These are phyloP conservation scores for Alternaria hordeiaustralica DNA, from an alignment of 2,329 filamentous ascomycete genomes.

Conservation along the genomic window DNA sequence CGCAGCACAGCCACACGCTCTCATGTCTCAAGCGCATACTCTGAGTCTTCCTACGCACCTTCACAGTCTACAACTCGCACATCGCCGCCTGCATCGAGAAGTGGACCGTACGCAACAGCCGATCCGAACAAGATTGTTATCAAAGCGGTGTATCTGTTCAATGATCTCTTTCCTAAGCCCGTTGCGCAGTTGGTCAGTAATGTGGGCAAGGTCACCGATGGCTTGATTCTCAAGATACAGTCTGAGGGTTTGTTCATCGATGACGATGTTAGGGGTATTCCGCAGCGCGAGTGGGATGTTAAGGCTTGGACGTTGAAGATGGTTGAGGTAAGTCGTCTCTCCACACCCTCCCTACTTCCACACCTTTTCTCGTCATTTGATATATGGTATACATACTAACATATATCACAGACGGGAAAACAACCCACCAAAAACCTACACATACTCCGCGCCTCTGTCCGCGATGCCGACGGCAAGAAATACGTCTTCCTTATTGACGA, in stretches of 20 bases:
- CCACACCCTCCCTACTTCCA: neutral
- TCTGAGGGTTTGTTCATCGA: constrained; percentile 97
- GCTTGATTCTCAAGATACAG: constrained; percentile 87
- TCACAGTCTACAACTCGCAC: constrained; percentile 85
- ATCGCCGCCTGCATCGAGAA: constrained; percentile 79
- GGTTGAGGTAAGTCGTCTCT: constrained; percentile 65
- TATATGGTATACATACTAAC: constrained; percentile 9
- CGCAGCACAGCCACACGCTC: constrained; percentile 34
- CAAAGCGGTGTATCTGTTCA: constrained; percentile 89
- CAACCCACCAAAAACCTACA: constrained; percentile 55
- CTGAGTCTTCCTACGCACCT: constrained; percentile 84
- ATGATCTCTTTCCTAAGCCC: constrained; percentile 87
- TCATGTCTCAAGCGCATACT: constrained; percentile 63
- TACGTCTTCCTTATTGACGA: constrained; percentile 68
- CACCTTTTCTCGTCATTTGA: neutral
- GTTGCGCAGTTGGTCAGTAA: constrained; percentile 88
- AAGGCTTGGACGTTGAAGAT: constrained; percentile 97
- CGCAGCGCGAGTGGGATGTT: constrained; percentile 98
- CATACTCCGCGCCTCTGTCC: constrained; percentile 63
- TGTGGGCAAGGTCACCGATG: constrained; percentile 86
- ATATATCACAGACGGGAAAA: constrained; percentile 56
- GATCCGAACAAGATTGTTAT: constrained; percentile 97
- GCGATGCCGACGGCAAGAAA: constrained; percentile 66
- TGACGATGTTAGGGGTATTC: constrained; percentile 87
- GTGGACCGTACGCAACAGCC: constrained; percentile 81